Evolutionary conservation across 768 basidiomycete genomes (phyloP).

Genomic region (Amanita thiersii): DNA sequence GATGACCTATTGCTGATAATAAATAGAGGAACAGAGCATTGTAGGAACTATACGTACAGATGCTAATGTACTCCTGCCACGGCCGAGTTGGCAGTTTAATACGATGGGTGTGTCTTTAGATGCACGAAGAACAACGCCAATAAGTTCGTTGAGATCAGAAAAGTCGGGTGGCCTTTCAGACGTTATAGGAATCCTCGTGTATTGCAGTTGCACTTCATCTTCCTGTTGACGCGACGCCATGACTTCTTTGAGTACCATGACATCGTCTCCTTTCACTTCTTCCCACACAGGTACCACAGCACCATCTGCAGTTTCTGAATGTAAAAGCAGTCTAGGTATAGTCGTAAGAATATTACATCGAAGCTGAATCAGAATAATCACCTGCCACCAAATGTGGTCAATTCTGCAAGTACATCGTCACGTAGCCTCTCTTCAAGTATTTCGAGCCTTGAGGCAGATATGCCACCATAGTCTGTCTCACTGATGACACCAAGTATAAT

Average conservation of each 20-base stretch:
- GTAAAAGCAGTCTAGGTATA: conserved; percentile 62
- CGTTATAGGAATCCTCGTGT: conserved; percentile 87
- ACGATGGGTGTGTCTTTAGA: conserved; percentile 74
- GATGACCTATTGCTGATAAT: conserved; percentile 63
- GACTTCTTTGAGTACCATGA: conserved; percentile 80
- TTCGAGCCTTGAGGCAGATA: conserved; percentile 84
- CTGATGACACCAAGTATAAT: not conserved
- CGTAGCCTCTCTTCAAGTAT: conserved; percentile 84
- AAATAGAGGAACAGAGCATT: not conserved
- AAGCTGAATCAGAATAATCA: conserved; percentile 18
- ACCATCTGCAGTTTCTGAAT: conserved; percentile 83
- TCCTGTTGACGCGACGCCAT: conserved; percentile 54
- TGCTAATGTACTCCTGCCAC: conserved; percentile 87
- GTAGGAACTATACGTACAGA: conserved; percentile 43
- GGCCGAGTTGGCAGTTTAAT: conserved; percentile 91
- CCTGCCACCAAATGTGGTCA: conserved; percentile 80
- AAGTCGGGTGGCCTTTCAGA: conserved; percentile 79
- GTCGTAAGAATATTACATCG: not conserved
- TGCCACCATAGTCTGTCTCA: conserved; percentile 81
- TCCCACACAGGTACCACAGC: conserved; percentile 94
- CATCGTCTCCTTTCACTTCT: conserved; percentile 61
- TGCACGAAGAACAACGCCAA: conserved; percentile 68
- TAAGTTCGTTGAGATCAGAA: conserved; percentile 65
- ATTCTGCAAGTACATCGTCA: conserved; percentile 80
- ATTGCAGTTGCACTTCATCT: conserved; percentile 59